Percentiles rank a stretch among this genome's conserved stretches.
Evolutionary conservation across 176 grass and related monocot species (phyloP).

Genomic region (Hyparrhenia diplandra): DNA sequence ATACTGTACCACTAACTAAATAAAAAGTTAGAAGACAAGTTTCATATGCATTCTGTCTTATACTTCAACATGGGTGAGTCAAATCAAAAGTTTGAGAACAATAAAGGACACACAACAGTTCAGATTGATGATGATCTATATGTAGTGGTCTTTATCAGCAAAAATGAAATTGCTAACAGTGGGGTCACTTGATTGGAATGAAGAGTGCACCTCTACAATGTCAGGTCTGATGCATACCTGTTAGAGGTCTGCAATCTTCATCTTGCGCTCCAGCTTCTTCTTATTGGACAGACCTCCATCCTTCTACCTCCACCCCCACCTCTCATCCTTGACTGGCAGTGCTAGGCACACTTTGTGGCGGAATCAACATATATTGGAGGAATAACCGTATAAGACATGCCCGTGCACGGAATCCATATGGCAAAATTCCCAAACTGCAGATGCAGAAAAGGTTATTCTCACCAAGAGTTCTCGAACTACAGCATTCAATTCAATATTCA

Average conservation of each 20-base stretch:
- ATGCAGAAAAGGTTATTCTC: slow-evolving; percentile 13
- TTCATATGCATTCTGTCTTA: background rate
- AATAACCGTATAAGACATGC: slow-evolving; percentile 90
- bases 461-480: background rate
- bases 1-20: too few relatives aligned
- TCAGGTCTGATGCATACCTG: too few relatives aligned
- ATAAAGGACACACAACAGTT: too few relatives aligned
- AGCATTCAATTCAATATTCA: background rate
- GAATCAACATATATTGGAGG: slow-evolving; percentile 67
- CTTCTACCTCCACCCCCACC: background rate
- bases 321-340: slow-evolving; percentile 79
- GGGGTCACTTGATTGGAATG: too few relatives aligned
- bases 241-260: too few relatives aligned
- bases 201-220: too few relatives aligned
- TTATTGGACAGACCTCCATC: too few relatives aligned
- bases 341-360: slow-evolving; percentile 42
- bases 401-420: slow-evolving; percentile 88
- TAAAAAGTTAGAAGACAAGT: background rate
- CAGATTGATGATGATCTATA: too few relatives aligned
- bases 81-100: background rate
- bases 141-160: too few relatives aligned
- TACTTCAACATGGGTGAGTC: background rate
- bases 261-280: too few relatives aligned
- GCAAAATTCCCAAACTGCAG: slow-evolving; percentile 88
- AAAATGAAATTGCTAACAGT: too few relatives aligned